phyloP scores from a whole-genome alignment of 225 moss, liverwort and hornwort genomes.

The Rhytidiadelphus loreus region DNA sequence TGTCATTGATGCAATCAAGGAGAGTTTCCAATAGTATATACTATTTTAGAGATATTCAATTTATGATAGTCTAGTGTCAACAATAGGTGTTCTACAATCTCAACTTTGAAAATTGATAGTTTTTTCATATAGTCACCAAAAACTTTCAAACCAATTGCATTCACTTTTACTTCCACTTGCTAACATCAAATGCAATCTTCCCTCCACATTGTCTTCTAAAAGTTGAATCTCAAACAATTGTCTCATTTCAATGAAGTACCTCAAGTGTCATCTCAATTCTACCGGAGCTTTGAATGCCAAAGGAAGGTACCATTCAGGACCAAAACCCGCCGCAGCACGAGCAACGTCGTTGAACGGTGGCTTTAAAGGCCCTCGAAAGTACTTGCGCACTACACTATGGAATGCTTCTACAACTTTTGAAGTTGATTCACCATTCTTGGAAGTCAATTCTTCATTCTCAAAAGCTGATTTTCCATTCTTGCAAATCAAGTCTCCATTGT shows the following conservation, averaged over 20 bases:
- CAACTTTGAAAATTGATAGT: no score
- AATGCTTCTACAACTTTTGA: conserved; percentile 6
- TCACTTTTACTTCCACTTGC: background rate
- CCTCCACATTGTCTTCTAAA: background rate
- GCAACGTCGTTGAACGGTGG: conserved; percentile 42
- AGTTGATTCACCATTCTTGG: background rate
- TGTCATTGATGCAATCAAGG: background rate
- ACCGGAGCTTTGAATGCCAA: conserved; percentile 2
- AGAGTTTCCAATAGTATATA: no score
- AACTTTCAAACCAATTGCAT: background rate
- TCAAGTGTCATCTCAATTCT: background rate
- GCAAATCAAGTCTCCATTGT: background rate
- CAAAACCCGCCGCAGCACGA: conserved; percentile 45
- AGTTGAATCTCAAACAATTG: background rate
- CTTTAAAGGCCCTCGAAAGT: conserved; percentile 41
- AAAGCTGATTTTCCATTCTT: background rate
- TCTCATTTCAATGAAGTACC: background rate
- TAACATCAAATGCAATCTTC: background rate
- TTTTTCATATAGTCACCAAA: background rate
- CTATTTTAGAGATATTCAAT: no score
- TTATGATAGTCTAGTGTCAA: no score
- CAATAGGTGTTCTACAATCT: no score
- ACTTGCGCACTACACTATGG: conserved; percentile 25
- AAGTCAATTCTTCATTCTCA: background rate
- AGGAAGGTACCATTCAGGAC: conserved; percentile 38